These are phyloP conservation scores for Chionographis japonica DNA, from an alignment of 106 monocot species.

Conservation along the genomic window DNA sequence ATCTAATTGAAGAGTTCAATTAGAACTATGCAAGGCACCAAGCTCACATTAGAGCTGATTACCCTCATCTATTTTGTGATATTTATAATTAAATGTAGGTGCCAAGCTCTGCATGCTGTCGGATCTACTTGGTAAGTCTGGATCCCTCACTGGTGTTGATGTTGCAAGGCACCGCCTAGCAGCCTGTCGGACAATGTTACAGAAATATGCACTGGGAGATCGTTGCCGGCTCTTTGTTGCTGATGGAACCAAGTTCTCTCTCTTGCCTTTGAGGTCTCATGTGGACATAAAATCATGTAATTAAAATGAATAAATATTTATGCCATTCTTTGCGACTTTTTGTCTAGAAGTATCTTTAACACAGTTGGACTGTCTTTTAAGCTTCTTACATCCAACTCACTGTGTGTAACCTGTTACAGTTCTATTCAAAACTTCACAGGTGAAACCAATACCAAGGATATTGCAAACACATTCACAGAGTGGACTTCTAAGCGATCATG, in stretches of 20 bases:
- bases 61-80: neutral
- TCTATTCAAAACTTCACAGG: conserved; percentile 18
- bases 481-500: conserved; percentile 78
- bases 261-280: conserved; percentile 46
- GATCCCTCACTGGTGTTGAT: conserved; percentile 93
- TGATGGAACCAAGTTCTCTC: conserved; percentile 85
- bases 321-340: neutral
- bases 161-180: conserved; percentile 77
- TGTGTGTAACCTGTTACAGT: neutral
- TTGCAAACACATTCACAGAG: conserved; percentile 38
- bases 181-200: conserved; percentile 87
- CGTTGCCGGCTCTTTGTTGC: conserved; percentile 81
- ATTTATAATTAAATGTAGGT: conserved; percentile 30
- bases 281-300: conserved; percentile 30
- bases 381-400: neutral
- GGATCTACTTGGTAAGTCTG: conserved; percentile 69
- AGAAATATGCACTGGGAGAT: conserved; percentile 75
- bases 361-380: neutral
- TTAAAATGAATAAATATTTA: neutral
- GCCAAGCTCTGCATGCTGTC: conserved; percentile 96
- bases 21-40: no score
- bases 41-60: no score
- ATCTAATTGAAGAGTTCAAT: no score
- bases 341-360: neutral
- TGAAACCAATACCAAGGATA: conserved; percentile 15